Evolutionary conservation across 441 rosid genomes (phyloP).

Genomic region (Metrosideros polymorpha): DNA sequence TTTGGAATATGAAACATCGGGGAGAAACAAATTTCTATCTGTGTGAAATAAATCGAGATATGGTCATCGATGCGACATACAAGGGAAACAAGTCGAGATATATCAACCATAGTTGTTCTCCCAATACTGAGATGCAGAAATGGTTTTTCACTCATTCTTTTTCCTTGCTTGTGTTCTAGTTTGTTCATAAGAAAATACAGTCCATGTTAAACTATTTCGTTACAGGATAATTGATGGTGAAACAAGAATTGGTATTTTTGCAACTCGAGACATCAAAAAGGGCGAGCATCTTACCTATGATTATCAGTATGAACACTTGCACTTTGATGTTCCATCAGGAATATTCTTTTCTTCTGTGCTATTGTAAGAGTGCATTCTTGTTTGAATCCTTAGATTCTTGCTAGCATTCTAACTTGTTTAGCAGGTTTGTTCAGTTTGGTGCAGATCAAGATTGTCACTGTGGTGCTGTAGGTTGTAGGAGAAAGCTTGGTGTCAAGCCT

Average conservation of each 20-base stretch:
- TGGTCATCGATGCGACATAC: slow-evolving; percentile 97
- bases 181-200: background rate
- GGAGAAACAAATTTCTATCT: slow-evolving; percentile 95
- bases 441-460: slow-evolving; percentile 99
- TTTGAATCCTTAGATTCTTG: background rate
- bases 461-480: slow-evolving; percentile 76
- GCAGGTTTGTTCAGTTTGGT: slow-evolving; percentile 99
- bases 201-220: background rate
- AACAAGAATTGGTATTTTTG: slow-evolving; percentile 97
- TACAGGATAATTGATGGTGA: slow-evolving; percentile 94
- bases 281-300: slow-evolving; percentile 98
- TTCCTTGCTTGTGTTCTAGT: background rate
- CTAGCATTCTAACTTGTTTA: slow-evolving; percentile 43
- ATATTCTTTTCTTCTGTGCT: background rate
- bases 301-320: slow-evolving; percentile 65
- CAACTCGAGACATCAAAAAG: slow-evolving; percentile 60
- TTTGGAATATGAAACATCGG: slow-evolving; percentile 91
- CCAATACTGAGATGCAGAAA: slow-evolving; percentile 98
- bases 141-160: slow-evolving; percentile 38
- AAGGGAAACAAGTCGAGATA: slow-evolving; percentile 98
- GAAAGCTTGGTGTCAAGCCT: slow-evolving; percentile 86
- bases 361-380: background rate
- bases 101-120: slow-evolving; percentile 93
- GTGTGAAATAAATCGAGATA: slow-evolving; percentile 94
- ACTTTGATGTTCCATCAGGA: background rate